A percentile compares a stretch with the other conserved stretches of the same genome.
Evolutionary conservation across 1,139 yeast genomes (phyloP).

Genomic region (Hyphopichia wangnamkhiaoensis): DNA sequence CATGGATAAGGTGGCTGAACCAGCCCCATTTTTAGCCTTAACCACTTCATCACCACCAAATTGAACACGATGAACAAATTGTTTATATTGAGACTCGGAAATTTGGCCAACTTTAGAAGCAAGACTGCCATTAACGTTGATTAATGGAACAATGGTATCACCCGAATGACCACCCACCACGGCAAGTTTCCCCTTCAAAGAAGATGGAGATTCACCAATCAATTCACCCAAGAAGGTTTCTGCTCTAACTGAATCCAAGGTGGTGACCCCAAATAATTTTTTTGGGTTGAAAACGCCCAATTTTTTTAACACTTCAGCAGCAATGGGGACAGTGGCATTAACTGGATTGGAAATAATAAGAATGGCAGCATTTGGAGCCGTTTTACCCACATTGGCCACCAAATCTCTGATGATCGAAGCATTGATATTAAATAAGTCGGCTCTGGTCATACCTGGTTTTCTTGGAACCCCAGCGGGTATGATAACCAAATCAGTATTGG

Average conservation of each 20-base stretch:
- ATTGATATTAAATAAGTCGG: constrained; percentile 72
- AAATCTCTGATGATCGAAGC: constrained; percentile 66
- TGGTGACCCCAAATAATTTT: constrained; percentile 71
- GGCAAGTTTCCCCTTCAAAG: constrained; percentile 51
- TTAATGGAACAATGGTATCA: constrained; percentile 68
- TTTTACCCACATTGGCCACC: constrained; percentile 57
- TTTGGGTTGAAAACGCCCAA: constrained; percentile 63
- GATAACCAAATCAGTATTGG: constrained; percentile 58
- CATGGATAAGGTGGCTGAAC: constrained; percentile 78
- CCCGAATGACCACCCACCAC: constrained; percentile 82
- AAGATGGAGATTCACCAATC: constrained; percentile 33
- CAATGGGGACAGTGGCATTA: constrained; percentile 74
- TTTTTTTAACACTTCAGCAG: constrained; percentile 66
- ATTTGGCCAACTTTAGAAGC: constrained; percentile 30
- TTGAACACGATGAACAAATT: constrained; percentile 62
- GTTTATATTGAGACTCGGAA: constrained; percentile 35
- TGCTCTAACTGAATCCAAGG: constrained; percentile 69
- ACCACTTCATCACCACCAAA: constrained; percentile 83
- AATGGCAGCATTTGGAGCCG: constrained; percentile 63
- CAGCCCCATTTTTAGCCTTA: constrained; percentile 74
- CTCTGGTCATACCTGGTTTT: constrained; percentile 80
- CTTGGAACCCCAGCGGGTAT: constrained; percentile 86
- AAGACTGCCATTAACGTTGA: constrained; percentile 28
- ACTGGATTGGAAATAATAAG: constrained; percentile 76
- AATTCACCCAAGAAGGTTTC: constrained; percentile 60